Evolutionary conservation across 768 basidiomycete genomes (phyloP), one percentile per base, ranked within the genome.

Genomic region (Porphyrellus cyaneotinctus): DNA sequence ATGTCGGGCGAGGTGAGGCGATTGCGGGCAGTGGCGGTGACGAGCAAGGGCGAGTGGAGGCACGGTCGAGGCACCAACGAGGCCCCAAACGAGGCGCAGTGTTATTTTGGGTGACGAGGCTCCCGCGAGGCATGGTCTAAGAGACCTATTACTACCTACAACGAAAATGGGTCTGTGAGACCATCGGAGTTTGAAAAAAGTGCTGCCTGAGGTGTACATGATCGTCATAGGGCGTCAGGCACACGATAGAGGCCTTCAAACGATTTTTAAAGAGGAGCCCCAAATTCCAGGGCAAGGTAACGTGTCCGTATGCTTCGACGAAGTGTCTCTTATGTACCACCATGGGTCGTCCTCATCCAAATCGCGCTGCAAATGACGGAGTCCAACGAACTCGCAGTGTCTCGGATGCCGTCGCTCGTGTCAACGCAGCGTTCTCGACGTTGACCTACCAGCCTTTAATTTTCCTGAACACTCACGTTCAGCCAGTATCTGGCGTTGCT

Each of bases 391-490:
- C 64, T 80, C 2, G 84, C 87, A 80, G 80, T 38, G 87, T 91
- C 6, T 78, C 86, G 7, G 88, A 91, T 57, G 61, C 60, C 15
- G 86, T 93, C 48, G 80, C 89, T 1, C 82, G 86, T 30, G 83
- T 94, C 71, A 93, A 93, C 67, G 84, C 87, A 6, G 77, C 83
- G 5, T 94, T 88, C 73, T 89, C 87, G 15, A 88, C 84, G 2
- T 74, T 93, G 47, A 92, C 91, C 0, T 93, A 91, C 64, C 91
- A 91, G 60, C 91, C 91, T 12, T 79, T 92, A 41, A 86, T 92
- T 24, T 91, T 93, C 72, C 70, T 93, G 44, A 87, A 91, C 63
- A 91, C 87, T 92, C 52, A 91, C 88, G n/a, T 93, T 93, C 66
- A 83, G 78, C 58, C 90, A 92, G 64, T 94, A 94, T 64, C 76